Base-by-base conservation (phyloP, 768 basidiomycete genomes). In the Amanita jacksonii region DNA sequence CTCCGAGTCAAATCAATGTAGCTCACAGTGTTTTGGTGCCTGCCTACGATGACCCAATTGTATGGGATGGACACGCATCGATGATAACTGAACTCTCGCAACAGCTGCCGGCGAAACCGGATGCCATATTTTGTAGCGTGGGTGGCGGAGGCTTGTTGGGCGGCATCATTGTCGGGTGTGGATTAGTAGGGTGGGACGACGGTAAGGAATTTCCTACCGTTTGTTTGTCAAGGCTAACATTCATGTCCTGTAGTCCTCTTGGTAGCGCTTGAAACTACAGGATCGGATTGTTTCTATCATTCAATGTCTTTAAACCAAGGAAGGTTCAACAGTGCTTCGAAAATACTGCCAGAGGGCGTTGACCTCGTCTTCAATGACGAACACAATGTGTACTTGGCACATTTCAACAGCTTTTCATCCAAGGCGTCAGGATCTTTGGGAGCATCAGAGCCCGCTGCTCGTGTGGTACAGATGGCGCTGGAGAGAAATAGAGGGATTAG, bases 41-140 rank as follows among this genome's bases (percentile, higher is more conserved):
- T 3, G 74, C 85, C 4, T 87, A 85, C 49, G 81, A 87, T 34
- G 67, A 85, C 52, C 72, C 75, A 5, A 56, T 70, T 3, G 42
- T 88, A 10, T 87, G 85, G 85, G 70, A 79, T 54, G 86, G 86
- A 1, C 82, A 87, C 53, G 70, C 76, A n/a, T 81, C 82, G 13
- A 77, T 88, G 70, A 65, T 88, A 31, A 53, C 61, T 12, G 86
- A 88, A 54, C 75, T 85, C 33, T 56, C 65, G 13, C 53, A 57
- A 8, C 81, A 85, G 49, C 62, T 86, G 4, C 59, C 59, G 1
- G 48, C 51, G 30, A 73, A 70, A 51, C 84, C 85, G 5, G 74
- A 79, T 46, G 83, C 81, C 0, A 77, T 88, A 33, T 77, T 87
- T 47, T 87, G 85, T 54, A 79, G 78, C 41, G 81, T 87, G 9